Percentiles rank a stretch among this genome's conserved stretches.
Conservation (phyloP, 768 basidiomycete species). For the Pisolithus marmoratus region DNA sequence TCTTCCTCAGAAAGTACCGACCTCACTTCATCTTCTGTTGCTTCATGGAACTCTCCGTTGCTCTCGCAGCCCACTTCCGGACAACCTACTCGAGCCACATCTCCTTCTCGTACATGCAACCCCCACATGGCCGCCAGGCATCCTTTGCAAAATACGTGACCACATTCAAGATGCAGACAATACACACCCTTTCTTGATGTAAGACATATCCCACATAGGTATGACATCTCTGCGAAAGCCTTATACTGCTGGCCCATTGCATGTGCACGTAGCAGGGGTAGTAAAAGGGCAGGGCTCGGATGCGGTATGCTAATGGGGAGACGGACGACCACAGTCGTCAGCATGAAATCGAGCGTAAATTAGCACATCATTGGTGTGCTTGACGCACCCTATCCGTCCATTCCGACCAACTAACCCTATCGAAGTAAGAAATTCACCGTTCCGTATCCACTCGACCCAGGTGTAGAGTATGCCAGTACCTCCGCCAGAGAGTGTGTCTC, state of each 20-base stretch:
- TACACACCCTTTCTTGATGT: slow-evolving; percentile 66
- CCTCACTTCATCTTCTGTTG: slow-evolving; percentile 66
- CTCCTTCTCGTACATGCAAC: slow-evolving; percentile 75
- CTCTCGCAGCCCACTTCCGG: slow-evolving; percentile 81
- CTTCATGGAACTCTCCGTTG: slow-evolving; percentile 38
- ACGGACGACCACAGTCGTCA: no score
- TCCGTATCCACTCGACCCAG: slow-evolving; percentile 70
- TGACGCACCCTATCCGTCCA: slow-evolving; percentile 20
- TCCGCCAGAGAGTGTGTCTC: slow-evolving; percentile 24
- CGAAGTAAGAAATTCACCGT: slow-evolving; percentile 53
- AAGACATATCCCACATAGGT: slow-evolving; percentile 75
- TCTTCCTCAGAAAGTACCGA: slow-evolving; percentile 62
- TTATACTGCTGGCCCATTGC: slow-evolving; percentile 41
- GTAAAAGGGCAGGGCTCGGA: slow-evolving; percentile 49
- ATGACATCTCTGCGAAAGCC: slow-evolving; percentile 59
- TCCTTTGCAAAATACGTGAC: slow-evolving; percentile 77
- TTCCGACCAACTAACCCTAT: slow-evolving; percentile 34
- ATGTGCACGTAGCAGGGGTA: slow-evolving; percentile 42
- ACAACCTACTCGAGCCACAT: slow-evolving; percentile 70
- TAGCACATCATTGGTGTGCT: slow-evolving; percentile 26
- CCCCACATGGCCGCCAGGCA: slow-evolving; percentile 83
- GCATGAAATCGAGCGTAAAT: neutral
- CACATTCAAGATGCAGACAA: slow-evolving; percentile 65
- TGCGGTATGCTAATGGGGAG: slow-evolving; percentile 37
- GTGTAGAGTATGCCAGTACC: slow-evolving; percentile 53